Conservation (phyloP, 768 basidiomycete species). For the Lactarius indigo region DNA sequence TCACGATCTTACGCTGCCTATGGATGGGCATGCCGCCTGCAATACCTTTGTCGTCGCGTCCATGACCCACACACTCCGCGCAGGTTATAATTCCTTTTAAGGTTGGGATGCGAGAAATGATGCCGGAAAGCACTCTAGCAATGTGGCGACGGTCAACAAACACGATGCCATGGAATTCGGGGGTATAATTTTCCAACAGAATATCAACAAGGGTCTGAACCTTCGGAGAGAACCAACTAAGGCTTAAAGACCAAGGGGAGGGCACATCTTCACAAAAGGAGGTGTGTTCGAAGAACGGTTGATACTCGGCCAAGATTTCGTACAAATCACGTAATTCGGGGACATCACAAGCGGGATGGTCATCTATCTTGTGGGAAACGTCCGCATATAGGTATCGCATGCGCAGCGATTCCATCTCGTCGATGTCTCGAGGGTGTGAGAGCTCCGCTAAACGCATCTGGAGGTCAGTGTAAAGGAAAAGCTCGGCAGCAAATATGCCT, state of each 20-base stretch:
- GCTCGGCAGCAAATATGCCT: conserved; percentile 72
- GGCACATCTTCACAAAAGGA: conserved; percentile 37
- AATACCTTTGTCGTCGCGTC: conserved; percentile 38
- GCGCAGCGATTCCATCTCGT: conserved; percentile 29
- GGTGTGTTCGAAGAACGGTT: conserved; percentile 36
- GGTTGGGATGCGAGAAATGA: conserved; percentile 59
- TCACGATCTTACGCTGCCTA: conserved; percentile 57
- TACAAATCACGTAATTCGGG: conserved; percentile 38
- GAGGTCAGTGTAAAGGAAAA: conserved; percentile 63
- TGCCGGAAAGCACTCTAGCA: conserved; percentile 61
- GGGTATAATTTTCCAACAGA: conserved; percentile 50
- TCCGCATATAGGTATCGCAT: conserved; percentile 19
- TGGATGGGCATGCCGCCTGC: conserved; percentile 49
- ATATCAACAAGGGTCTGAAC: conserved; percentile 58
- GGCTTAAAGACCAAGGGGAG: conserved; percentile 33
- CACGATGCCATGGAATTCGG: conserved; percentile 73
- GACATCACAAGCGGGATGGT: background rate
- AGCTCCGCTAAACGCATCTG: conserved; percentile 46
- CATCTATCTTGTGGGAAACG: background rate
- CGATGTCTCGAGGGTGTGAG: conserved; percentile 30
- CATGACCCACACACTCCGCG: conserved; percentile 68
- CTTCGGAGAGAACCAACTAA: conserved; percentile 76
- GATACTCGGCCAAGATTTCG: conserved; percentile 45
- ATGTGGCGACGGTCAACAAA: conserved; percentile 86
- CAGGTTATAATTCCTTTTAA: conserved; percentile 55